A percentile compares a stretch with the other conserved stretches of the same genome.
Conservation (phyloP, 306 rosid genomes). For the Morella rubra region DNA sequence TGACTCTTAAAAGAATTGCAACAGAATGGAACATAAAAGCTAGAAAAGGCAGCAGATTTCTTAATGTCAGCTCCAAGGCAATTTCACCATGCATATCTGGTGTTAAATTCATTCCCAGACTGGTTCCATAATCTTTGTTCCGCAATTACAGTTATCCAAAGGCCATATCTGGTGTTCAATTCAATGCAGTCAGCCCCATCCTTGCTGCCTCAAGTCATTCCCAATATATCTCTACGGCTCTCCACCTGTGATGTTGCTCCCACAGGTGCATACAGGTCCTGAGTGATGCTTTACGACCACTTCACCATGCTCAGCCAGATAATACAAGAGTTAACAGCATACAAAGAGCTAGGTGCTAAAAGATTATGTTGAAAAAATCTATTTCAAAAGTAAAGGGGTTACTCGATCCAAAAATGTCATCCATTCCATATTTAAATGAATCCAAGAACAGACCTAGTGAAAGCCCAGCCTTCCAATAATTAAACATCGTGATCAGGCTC, state of each 20-base stretch:
- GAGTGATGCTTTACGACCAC: conserved; percentile 8
- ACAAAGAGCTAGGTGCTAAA: conserved; percentile 16
- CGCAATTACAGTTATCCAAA: neutral
- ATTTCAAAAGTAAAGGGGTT: conserved; percentile 30
- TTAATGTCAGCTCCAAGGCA: neutral
- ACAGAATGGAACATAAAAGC: neutral
- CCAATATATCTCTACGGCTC: neutral
- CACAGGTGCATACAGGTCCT: conserved; percentile 7
- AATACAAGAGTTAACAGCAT: conserved; percentile 12
- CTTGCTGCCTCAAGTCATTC: neutral
- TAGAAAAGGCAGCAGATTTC: conserved; percentile 1
- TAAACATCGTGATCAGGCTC: conserved; percentile 66
- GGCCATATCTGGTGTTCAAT: neutral
- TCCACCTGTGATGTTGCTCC: neutral
- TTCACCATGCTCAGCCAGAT: conserved; percentile 7
- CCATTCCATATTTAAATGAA: conserved; percentile 75
- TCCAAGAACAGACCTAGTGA: conserved; percentile 93
- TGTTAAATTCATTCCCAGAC: neutral
- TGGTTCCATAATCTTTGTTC: neutral
- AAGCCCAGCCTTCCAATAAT: conserved; percentile 97
- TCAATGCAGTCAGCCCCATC: neutral
- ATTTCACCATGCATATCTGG: neutral
- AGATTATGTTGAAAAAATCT: conserved; percentile 24
- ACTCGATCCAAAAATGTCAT: conserved; percentile 37
- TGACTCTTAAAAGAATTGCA: neutral